These are phyloP conservation scores for Chrysanthemum makinoi DNA, from an alignment of 129 eudicot species.

Conservation along the genomic window DNA sequence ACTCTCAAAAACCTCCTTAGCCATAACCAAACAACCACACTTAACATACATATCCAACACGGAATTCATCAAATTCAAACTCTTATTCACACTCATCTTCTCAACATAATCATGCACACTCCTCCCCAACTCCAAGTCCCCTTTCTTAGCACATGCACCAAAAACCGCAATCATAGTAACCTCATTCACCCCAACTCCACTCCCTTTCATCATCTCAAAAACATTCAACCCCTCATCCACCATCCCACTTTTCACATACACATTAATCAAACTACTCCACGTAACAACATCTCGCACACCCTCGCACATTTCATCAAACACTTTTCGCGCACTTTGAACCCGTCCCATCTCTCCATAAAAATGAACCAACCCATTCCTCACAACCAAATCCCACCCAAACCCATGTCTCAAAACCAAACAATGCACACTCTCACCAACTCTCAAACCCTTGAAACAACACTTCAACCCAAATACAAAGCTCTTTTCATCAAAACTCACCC, in stretches of 20 bases:
- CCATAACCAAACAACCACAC: conserved; percentile 54
- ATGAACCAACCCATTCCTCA: conserved; percentile 57
- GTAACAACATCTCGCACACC: conserved; percentile 54
- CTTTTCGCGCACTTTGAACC: conserved; percentile 39
- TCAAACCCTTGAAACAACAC: conserved; percentile 38
- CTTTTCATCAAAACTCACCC: conserved; percentile 51
- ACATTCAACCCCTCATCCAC: conserved; percentile 52
- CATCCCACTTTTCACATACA: conserved; percentile 49
- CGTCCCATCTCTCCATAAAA: conserved; percentile 46
- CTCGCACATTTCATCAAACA: conserved; percentile 49
- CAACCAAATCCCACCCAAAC: conserved; percentile 48
- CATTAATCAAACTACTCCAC: conserved; percentile 71
- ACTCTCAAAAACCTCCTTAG: conserved; percentile 49
- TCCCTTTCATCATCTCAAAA: conserved; percentile 45
- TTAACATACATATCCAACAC: conserved; percentile 73
- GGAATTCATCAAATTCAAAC: conserved; percentile 52
- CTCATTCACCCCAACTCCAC: conserved; percentile 57
- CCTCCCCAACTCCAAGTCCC: conserved; percentile 52
- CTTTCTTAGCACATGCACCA: conserved; percentile 60
- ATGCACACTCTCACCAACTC: conserved; percentile 45
- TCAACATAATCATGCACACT: conserved; percentile 32
- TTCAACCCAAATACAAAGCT: conserved; percentile 71
- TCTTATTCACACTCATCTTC: conserved; percentile 27
- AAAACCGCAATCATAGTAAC: conserved; percentile 56
- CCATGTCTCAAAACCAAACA: conserved; percentile 57